phyloP scores from a whole-genome alignment of 2,329 filamentous ascomycete species.

The Hypoxylon sp. region DNA sequence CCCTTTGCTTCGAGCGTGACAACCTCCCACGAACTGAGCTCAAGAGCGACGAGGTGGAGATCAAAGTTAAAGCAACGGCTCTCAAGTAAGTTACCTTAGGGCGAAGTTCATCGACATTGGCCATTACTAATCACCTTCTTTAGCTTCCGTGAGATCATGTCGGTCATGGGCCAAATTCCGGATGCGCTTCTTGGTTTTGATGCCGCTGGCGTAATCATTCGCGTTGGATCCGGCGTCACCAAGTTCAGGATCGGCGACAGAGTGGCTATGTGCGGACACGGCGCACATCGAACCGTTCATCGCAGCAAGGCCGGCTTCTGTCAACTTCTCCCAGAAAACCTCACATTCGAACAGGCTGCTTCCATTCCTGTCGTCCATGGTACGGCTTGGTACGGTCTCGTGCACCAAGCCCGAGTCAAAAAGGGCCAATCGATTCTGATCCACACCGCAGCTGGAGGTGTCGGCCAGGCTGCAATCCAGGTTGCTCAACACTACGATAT shows the following conservation, averaged over 20 bases:
- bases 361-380: constrained; percentile 18
- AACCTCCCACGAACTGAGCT: constrained; percentile 11
- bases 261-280: constrained; percentile 15
- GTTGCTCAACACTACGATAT: constrained; percentile 20
- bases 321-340: constrained; percentile 19
- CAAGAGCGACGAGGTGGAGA: constrained; percentile 27
- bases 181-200: constrained; percentile 24
- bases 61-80: constrained; percentile 25
- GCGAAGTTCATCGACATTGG: neutral
- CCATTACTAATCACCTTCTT: neutral
- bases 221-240: constrained; percentile 22
- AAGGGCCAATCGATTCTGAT: constrained; percentile 30
- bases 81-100: constrained; percentile 15
- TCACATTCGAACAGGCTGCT: constrained; percentile 28
- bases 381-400: constrained; percentile 24
- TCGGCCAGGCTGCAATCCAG: constrained; percentile 32
- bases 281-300: constrained; percentile 17
- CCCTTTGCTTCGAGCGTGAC: constrained; percentile 24
- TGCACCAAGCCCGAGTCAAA: constrained; percentile 13
- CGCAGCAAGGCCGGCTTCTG: constrained; percentile 20
- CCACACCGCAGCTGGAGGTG: constrained; percentile 30
- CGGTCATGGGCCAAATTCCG: constrained; percentile 20
- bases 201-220: constrained; percentile 22
- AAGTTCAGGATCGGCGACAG: constrained; percentile 23
- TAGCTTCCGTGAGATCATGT: constrained; percentile 31